Conservation (phyloP, 2,329 filamentous ascomycete species). For the Penicillium sp. region DNA sequence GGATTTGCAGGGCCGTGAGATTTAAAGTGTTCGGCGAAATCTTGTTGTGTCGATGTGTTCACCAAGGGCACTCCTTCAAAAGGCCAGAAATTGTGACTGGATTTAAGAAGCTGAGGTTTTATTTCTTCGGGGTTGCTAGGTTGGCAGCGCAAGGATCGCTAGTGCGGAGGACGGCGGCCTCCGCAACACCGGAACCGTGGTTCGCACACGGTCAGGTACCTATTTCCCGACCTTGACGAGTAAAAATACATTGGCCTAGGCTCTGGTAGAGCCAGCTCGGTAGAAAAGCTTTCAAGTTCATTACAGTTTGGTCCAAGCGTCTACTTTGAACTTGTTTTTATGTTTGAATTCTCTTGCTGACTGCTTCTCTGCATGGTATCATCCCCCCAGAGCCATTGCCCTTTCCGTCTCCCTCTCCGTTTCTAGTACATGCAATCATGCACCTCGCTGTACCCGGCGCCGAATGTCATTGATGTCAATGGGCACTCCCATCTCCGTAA, state of each 20-base stretch:
- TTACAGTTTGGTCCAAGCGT: no score
- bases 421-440: background rate
- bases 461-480: background rate
- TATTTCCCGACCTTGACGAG: background rate
- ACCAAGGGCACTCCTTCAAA: background rate
- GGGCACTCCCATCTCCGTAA: background rate
- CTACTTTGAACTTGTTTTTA: no score
- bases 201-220: background rate
- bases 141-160: background rate
- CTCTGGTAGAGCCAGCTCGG: background rate
- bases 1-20: background rate
- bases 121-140: background rate
- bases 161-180: conserved; percentile 3
- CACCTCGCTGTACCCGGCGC: background rate
- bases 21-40: background rate
- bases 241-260: background rate
- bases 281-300: background rate
- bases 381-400: no score
- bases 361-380: no score
- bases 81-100: background rate
- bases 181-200: conserved; percentile 1
- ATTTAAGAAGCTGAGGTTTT: background rate
- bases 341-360: no score
- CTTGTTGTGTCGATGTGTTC: background rate
- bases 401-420: no score